Conservation (phyloP, 768 basidiomycete genomes). For the Boletus pseudo-olivaceus region DNA sequence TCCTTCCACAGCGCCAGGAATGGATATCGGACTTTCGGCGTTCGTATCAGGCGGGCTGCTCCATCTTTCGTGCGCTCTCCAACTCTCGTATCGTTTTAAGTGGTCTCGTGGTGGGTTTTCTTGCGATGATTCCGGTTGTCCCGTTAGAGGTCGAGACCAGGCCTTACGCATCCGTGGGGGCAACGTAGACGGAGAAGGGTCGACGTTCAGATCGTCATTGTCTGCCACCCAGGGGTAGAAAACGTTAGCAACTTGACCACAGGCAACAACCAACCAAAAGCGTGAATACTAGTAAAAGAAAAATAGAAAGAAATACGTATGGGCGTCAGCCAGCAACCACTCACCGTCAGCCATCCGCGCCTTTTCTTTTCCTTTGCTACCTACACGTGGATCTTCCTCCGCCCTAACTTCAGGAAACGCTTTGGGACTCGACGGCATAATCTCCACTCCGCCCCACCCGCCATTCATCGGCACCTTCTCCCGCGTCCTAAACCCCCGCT, state of each 20-base stretch:
- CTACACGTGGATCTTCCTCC: constrained; percentile 6
- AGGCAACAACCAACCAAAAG: background rate
- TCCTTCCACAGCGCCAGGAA: constrained; percentile 6
- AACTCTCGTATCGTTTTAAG: background rate
- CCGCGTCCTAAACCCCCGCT: constrained; percentile 59
- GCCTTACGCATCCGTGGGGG: constrained; percentile 65
- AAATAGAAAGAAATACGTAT: background rate
- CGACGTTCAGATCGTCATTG: constrained; percentile 13
- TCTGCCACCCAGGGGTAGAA: background rate
- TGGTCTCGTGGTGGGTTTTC: background rate
- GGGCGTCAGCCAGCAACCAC: constrained; percentile 2
- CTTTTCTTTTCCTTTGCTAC: constrained; percentile 19
- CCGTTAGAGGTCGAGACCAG: constrained; percentile 28
- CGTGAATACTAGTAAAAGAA: background rate
- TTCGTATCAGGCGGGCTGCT: constrained; percentile 17
- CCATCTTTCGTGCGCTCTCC: constrained; percentile 21
- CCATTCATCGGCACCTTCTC: constrained; percentile 55
- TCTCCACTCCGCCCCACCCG: constrained; percentile 63
- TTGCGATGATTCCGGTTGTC: constrained; percentile 3
- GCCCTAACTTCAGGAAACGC: constrained; percentile 12
- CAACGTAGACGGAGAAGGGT: constrained; percentile 28
- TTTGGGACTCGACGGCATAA: constrained; percentile 35
- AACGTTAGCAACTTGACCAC: background rate
- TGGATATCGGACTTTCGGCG: constrained; percentile 20
- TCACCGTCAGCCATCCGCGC: constrained; percentile 21